Evolutionary conservation across 1,284 basidiomycete species (phyloP), one percentile per base, ranked within the genome.

Genomic region (Moesziomyces globuligerus): DNA sequence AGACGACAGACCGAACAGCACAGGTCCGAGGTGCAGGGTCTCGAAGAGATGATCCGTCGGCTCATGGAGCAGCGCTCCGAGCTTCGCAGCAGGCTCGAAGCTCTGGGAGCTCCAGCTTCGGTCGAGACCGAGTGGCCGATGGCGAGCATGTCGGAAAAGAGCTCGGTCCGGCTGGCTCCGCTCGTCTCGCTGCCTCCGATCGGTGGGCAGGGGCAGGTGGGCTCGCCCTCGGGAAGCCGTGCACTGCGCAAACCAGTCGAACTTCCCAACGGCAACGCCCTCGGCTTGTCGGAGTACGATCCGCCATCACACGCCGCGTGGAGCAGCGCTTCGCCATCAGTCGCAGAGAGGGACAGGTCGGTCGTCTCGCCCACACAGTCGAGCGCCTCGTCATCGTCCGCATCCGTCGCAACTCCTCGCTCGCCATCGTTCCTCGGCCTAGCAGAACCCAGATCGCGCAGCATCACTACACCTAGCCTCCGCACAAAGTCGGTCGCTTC

Each of bases 31-130:
- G 29, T 41, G 20, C 26, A 37, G 9, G 48, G 25, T 10, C 21
- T 69, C 32, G 59, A 69, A 40, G 55, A 49, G 36, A 54, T 64
- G 55, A 34, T 69, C 17, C 43, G 59, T n/a, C 49, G 55, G 2
- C 25, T 69, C 18, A 2, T 58, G 25, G 59, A 46, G 5, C 49
- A 64, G 48, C 17, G 51, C 3, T n/a, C 48, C 11, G 59, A 54
- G 18, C 15, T 62, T 17, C 26, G 34, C 3, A 29, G 48, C 0
- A 36, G 57, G 15, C 44, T 64, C 26, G 55, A 45, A 13, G 26
- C 38, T 2, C 32, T 55, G 10, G 46, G 46, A 24, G 38, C 32
- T 9, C 20, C 45, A 0, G 18, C 37, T 13, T n/a, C 7, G 32
- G 15, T 13, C 7, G 32, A 34, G 9, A 13, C 28, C 32, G 32